Evolutionary conservation across 768 basidiomycete genomes (phyloP).

Genomic region (Cytidiella melzeri): DNA sequence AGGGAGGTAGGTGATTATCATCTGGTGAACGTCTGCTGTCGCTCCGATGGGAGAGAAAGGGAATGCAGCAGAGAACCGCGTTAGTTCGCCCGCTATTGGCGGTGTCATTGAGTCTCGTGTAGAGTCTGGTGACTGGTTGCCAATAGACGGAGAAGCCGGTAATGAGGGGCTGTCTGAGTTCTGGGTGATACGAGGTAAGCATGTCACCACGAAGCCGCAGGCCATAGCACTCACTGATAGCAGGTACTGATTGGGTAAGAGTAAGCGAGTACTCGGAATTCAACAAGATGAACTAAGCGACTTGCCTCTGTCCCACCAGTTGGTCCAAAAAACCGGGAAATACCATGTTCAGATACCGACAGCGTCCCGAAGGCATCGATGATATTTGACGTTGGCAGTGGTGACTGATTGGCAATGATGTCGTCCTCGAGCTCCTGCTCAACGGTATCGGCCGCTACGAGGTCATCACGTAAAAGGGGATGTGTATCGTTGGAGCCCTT

Average conservation of each 20-base stretch:
- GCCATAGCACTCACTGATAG: background rate
- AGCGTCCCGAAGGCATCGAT: constrained; percentile 59
- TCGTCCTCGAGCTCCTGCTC: constrained; percentile 27
- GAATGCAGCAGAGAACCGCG: constrained; percentile 54
- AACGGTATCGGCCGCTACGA: constrained; percentile 35
- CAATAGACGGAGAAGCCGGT: constrained; percentile 15
- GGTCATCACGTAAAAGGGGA: constrained; percentile 49
- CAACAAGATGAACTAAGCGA: too few relatives aligned
- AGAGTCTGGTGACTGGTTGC: constrained; percentile 23
- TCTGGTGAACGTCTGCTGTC: constrained; percentile 37
- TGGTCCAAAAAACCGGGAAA: constrained; percentile 69
- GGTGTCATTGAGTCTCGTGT: constrained; percentile 24
- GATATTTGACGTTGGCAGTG: constrained; percentile 31
- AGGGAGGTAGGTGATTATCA: constrained; percentile 52
- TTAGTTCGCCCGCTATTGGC: constrained; percentile 25
- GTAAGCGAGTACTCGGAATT: too few relatives aligned
- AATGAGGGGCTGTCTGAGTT: constrained; percentile 1
- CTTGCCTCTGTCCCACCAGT: constrained; percentile 65
- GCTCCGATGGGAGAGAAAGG: constrained; percentile 59
- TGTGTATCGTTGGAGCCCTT: constrained; percentile 47
- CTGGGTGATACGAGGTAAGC: too few relatives aligned
- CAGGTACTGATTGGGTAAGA: too few relatives aligned
- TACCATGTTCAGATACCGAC: constrained; percentile 61
- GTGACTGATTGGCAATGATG: constrained; percentile 1
- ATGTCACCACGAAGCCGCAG: background rate